phyloP scores from a whole-genome alignment of 1,139 yeast species.

The Hansenula lynferdii region DNA sequence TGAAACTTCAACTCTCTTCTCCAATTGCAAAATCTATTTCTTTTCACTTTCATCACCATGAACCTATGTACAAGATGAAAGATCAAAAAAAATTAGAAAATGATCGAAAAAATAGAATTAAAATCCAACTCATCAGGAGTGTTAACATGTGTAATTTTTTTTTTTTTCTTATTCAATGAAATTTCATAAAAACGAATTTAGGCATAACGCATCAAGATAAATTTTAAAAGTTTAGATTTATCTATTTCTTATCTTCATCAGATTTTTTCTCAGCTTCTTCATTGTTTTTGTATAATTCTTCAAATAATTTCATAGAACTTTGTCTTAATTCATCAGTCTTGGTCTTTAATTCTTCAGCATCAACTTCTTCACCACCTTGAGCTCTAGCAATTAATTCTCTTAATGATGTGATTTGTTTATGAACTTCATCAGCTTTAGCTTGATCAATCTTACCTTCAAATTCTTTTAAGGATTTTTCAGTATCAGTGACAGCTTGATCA shows the following conservation, averaged over 20 bases:
- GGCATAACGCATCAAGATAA: neutral
- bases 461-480: slow-evolving; percentile 91
- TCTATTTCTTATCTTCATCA: slow-evolving; percentile 14
- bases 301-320: slow-evolving; percentile 89
- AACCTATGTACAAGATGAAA: slow-evolving; percentile 3
- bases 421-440: slow-evolving; percentile 71
- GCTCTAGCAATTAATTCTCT: slow-evolving; percentile 93
- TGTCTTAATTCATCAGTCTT: slow-evolving; percentile 94
- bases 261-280: slow-evolving; percentile 10
- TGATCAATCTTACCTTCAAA: slow-evolving; percentile 89
- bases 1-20: no score
- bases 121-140: neutral
- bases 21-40: neutral
- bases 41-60: neutral
- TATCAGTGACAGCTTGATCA: slow-evolving; percentile 93
- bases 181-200: neutral
- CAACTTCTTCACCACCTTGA: slow-evolving; percentile 86
- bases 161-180: neutral
- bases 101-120: neutral
- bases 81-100: neutral
- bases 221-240: slow-evolving; percentile 1
- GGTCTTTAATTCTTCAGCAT: slow-evolving; percentile 78
- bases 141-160: neutral
- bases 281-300: slow-evolving; percentile 84
- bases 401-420: slow-evolving; percentile 68